phyloP scores from a whole-genome alignment of 805 yeast genomes.

The Metschnikowia continentalis region DNA sequence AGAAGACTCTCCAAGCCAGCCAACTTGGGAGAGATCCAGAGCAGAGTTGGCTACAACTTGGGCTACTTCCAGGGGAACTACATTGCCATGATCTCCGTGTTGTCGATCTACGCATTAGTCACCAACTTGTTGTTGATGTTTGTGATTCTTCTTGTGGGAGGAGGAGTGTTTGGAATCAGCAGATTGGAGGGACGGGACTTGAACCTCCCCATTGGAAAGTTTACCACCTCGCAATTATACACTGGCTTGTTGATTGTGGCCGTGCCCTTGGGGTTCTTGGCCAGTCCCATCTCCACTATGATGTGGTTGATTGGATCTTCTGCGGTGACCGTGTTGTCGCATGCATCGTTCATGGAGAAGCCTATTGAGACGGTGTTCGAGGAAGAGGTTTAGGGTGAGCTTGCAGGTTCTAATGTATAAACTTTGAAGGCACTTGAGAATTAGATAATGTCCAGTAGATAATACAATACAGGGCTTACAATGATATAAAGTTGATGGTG shows the following conservation, averaged over 20 bases:
- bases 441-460: neutral
- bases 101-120: conserved; percentile 79
- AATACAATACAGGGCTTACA: neutral
- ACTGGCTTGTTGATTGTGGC: conserved; percentile 74
- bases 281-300: conserved; percentile 84
- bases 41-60: conserved; percentile 81
- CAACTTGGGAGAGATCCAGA: conserved; percentile 83
- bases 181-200: conserved; percentile 81
- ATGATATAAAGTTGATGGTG: conserved; percentile 6
- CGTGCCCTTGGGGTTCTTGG: conserved; percentile 77
- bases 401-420: neutral
- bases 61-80: conserved; percentile 87
- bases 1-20: conserved; percentile 88
- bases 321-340: conserved; percentile 71
- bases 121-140: conserved; percentile 82
- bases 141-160: conserved; percentile 67
- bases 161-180: conserved; percentile 75
- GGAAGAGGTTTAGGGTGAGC: conserved; percentile 51
- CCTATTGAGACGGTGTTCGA: conserved; percentile 94
- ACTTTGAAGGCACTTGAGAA: neutral
- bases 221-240: conserved; percentile 77
- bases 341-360: conserved; percentile 89
- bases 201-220: conserved; percentile 64
- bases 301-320: conserved; percentile 92
- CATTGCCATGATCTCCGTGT: conserved; percentile 61